phyloP scores from a whole-genome alignment of 163 green algal species.

The Volvox carteri region DNA sequence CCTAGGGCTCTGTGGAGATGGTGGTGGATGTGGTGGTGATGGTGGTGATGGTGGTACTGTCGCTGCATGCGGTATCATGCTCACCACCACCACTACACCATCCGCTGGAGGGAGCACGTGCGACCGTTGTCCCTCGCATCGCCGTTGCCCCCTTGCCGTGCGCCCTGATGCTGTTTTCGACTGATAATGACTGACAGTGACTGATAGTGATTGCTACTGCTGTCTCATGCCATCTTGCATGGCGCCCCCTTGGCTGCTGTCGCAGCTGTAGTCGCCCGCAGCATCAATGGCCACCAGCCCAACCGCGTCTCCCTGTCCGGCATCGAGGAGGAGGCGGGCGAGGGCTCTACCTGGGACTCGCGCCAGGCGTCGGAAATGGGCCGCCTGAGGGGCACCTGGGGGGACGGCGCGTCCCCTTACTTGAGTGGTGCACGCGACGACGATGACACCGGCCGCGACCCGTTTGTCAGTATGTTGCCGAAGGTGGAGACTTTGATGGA shows the following conservation, averaged over 20 bases:
- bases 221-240: no score
- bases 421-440: background rate
- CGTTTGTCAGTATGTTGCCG: background rate
- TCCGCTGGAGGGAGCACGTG: no score
- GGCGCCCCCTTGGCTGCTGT: background rate
- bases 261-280: background rate
- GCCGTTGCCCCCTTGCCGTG: no score
- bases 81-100: no score
- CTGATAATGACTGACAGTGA: no score
- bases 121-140: no score
- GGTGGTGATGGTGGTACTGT: no score
- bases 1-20: no score
- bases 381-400: background rate
- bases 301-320: conserved; percentile 11
- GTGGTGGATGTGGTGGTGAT: no score
- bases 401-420: background rate
- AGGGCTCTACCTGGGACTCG: background rate
- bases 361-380: conserved; percentile 8
- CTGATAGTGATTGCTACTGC: no score
- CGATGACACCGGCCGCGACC: background rate
- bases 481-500: background rate
- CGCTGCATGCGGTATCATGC: no score
- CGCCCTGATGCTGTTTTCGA: no score
- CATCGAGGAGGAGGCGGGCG: conserved; percentile 40
- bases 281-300: background rate